phyloP scores from a whole-genome alignment of 2,329 filamentous ascomycete species.

The Aspergillus udagawae region DNA sequence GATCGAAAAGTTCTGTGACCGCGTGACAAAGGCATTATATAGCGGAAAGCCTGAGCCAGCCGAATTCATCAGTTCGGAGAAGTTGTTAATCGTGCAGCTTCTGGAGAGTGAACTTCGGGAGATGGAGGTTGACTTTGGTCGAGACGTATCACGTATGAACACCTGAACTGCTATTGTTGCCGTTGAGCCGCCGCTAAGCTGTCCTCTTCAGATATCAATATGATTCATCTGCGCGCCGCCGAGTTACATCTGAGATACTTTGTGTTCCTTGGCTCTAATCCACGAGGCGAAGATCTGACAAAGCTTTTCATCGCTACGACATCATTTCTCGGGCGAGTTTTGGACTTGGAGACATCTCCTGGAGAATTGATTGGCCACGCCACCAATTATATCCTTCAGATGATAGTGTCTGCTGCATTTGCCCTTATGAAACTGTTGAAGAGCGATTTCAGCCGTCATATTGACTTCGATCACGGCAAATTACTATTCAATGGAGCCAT shows the following conservation, averaged over 20 bases:
- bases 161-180: not conserved
- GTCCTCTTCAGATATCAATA: constrained; percentile 35
- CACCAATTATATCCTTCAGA: constrained; percentile 61
- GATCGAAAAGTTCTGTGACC: constrained; percentile 57
- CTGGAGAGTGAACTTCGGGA: constrained; percentile 44
- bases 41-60: constrained; percentile 53
- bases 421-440: constrained; percentile 62
- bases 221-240: constrained; percentile 45
- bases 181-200: constrained; percentile 3
- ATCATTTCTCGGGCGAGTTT: constrained; percentile 43
- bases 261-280: constrained; percentile 43
- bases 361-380: constrained; percentile 50
- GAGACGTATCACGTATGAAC: constrained; percentile 30
- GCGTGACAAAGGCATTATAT: constrained; percentile 54
- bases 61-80: constrained; percentile 43
- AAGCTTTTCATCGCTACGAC: constrained; percentile 45
- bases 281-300: constrained; percentile 39
- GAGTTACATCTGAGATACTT: constrained; percentile 44
- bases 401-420: constrained; percentile 61
- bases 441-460: constrained; percentile 55
- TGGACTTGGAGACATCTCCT: constrained; percentile 41
- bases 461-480: constrained; percentile 52
- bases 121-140: constrained; percentile 50
- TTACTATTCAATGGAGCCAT: constrained; percentile 56
- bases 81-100: constrained; percentile 41